phyloP scores from a whole-genome alignment of 1,284 basidiomycete genomes.

The Irpex rosettiformis region DNA sequence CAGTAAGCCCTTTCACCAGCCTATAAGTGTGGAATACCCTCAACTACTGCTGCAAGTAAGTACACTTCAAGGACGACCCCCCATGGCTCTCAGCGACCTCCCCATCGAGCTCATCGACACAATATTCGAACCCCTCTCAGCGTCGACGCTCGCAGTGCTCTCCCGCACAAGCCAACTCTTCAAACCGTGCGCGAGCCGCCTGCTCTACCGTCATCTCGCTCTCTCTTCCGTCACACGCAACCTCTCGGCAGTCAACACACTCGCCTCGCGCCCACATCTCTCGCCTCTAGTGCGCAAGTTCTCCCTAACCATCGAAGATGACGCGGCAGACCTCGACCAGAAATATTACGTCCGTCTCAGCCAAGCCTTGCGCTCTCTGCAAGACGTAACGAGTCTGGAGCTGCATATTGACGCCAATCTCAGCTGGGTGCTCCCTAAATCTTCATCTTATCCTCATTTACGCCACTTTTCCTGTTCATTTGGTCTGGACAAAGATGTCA shows the following conservation, averaged over 20 bases:
- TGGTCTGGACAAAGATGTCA: constrained; percentile 51
- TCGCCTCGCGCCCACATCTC: constrained; percentile 49
- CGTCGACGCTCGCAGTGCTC: constrained; percentile 30
- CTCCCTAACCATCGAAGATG: constrained; percentile 45
- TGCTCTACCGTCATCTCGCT: constrained; percentile 57
- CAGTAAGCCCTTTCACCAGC: neutral
- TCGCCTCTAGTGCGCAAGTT: constrained; percentile 59
- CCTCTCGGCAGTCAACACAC: constrained; percentile 46
- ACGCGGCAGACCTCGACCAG: constrained; percentile 33
- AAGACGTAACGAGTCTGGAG: constrained; percentile 52
- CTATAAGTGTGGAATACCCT: neutral
- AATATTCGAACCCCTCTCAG: constrained; percentile 28
- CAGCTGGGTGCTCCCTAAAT: constrained; percentile 46
- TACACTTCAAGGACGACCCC: neutral
- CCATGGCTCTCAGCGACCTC: constrained; percentile 30
- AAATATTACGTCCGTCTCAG: constrained; percentile 48
- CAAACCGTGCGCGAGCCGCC: constrained; percentile 47
- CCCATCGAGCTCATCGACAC: constrained; percentile 31
- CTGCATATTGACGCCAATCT: constrained; percentile 47
- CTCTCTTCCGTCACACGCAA: constrained; percentile 42
- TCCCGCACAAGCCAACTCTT: constrained; percentile 41
- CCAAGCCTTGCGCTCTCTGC: constrained; percentile 53
- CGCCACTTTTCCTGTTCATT: constrained; percentile 55
- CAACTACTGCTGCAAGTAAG: neutral
- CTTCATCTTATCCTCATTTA: constrained; percentile 35